phyloP scores from a whole-genome alignment of 805 yeast genomes.

The Saccharomycopsis synnaedendra region DNA sequence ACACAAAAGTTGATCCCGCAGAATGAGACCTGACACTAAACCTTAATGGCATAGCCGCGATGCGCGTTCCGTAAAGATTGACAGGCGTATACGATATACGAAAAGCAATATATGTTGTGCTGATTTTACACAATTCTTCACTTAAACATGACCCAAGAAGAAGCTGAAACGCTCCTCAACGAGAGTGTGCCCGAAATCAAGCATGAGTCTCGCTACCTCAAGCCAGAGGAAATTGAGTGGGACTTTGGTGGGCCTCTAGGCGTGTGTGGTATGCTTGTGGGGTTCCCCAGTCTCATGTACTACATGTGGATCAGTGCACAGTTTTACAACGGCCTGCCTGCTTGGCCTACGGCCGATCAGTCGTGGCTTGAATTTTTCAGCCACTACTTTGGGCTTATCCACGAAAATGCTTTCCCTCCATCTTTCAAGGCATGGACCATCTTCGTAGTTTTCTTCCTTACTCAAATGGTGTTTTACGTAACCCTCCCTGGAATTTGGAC shows the following conservation, averaged over 20 bases:
- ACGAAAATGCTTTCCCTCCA: constrained; percentile 46
- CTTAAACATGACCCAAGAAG: too few species aligned
- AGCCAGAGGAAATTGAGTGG: constrained; percentile 50
- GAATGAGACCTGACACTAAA: too few species aligned
- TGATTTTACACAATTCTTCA: too few species aligned
- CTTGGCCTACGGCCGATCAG: constrained; percentile 53
- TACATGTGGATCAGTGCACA: constrained; percentile 91
- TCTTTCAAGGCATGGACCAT: constrained; percentile 50
- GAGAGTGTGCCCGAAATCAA: too few species aligned
- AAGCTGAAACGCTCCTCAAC: too few species aligned
- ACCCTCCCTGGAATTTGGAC: constrained; percentile 91
- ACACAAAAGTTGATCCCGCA: too few species aligned
- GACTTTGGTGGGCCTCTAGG: constrained; percentile 95
- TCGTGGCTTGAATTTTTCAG: constrained; percentile 37
- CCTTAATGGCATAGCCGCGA: too few species aligned
- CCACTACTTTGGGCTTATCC: constrained; percentile 34
- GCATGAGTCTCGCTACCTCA: constrained; percentile 21
- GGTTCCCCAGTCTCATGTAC: constrained; percentile 90
- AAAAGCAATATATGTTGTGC: too few species aligned
- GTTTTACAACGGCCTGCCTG: constrained; percentile 64
- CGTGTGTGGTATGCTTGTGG: constrained; percentile 80
- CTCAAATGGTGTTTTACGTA: constrained; percentile 68
- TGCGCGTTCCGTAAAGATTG: too few species aligned
- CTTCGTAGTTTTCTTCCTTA: constrained; percentile 55
- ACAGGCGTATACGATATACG: too few species aligned